These are phyloP conservation scores for Mrakia frigida DNA, from an alignment of 768 basidiomycete species.

Conservation along the genomic window DNA sequence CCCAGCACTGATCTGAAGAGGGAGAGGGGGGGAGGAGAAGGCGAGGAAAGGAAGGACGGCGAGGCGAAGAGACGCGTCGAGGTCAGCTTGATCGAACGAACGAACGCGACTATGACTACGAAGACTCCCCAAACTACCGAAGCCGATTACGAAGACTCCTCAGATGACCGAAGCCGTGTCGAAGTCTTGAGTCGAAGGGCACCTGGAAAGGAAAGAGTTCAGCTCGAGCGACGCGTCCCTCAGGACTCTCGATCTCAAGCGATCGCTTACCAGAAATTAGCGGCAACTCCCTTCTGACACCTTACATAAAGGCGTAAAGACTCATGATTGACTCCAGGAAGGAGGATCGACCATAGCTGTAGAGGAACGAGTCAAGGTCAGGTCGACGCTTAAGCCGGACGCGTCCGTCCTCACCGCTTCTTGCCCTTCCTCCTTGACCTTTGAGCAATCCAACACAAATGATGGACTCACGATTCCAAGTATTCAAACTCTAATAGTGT, in stretches of 20 bases:
- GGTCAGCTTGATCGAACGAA: too few species aligned
- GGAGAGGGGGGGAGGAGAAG: too few species aligned
- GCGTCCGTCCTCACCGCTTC: background rate
- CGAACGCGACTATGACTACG: background rate
- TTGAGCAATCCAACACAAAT: background rate
- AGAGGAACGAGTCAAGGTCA: background rate
- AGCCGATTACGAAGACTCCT: background rate
- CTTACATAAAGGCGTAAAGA: too few species aligned
- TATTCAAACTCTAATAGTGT: background rate
- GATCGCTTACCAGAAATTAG: background rate
- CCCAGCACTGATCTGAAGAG: background rate
- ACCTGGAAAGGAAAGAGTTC: background rate
- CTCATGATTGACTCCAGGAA: background rate
- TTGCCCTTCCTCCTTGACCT: too few species aligned
- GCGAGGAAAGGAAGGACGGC: too few species aligned
- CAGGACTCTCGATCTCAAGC: background rate
- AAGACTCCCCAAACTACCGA: background rate
- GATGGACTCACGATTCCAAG: background rate
- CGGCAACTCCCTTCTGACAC: background rate
- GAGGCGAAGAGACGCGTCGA: too few species aligned
- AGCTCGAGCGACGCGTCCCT: background rate
- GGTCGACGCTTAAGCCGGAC: background rate
- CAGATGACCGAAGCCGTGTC: background rate
- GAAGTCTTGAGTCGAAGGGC: background rate
- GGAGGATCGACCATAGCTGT: background rate